A percentile compares a stretch with the other conserved stretches of the same genome.
Evolutionary conservation across 768 basidiomycete genomes (phyloP).

Genomic region (Trametes cubensis): DNA sequence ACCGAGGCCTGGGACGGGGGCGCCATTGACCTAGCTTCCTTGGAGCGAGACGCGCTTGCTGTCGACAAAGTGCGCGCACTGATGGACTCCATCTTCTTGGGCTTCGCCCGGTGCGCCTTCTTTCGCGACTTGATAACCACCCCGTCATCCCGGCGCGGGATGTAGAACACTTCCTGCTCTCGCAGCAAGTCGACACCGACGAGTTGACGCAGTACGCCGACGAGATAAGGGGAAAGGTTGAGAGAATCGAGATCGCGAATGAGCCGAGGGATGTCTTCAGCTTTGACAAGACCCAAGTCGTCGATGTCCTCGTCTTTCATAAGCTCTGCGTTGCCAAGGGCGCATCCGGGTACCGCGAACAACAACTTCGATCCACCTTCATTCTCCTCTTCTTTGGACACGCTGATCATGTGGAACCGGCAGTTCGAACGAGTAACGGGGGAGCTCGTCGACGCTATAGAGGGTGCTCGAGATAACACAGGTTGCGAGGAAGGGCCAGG

Average conservation of each 20-base stretch:
- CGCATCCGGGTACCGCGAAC: conserved; percentile 73
- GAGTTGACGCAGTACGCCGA: conserved; percentile 59
- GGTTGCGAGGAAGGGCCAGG: conserved; percentile 20
- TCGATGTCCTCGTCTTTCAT: conserved; percentile 60
- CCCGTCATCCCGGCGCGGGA: conserved; percentile 53
- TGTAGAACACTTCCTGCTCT: conserved; percentile 66
- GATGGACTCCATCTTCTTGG: conserved; percentile 15
- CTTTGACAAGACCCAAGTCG: conserved; percentile 60
- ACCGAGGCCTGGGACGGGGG: conserved; percentile 21
- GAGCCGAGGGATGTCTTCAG: conserved; percentile 48
- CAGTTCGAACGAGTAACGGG: conserved; percentile 72
- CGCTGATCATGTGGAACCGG: conserved; percentile 67
- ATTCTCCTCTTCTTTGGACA: conserved; percentile 52
- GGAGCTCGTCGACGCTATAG: conserved; percentile 36
- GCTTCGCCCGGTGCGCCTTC: conserved; percentile 5
- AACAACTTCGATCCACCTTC: conserved; percentile 55
- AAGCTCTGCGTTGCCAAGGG: conserved; percentile 55
- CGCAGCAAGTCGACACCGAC: conserved; percentile 67
- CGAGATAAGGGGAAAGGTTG: conserved; percentile 53
- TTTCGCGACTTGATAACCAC: not conserved
- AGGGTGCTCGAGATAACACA: conserved; percentile 3
- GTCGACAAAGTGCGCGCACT: conserved; percentile 15
- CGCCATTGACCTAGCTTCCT: not conserved
- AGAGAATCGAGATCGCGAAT: conserved; percentile 52
- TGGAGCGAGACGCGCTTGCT: not conserved